Base-by-base conservation (phyloP, 2,329 filamentous ascomycete genomes). In the Cladophialophora bantiana region DNA sequence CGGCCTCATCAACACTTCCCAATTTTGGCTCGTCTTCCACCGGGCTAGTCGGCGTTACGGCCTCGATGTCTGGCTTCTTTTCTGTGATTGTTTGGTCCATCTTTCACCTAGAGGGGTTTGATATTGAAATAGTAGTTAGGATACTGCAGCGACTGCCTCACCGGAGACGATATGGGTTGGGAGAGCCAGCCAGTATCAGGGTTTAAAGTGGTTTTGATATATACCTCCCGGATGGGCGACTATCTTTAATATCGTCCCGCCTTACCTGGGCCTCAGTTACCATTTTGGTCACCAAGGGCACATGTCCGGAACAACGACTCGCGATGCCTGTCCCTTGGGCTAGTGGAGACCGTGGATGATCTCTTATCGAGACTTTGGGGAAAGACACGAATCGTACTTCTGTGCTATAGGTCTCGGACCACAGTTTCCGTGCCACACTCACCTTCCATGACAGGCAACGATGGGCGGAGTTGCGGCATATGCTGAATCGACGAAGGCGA, bases 1-100 rank as follows among this genome's bases (percentile, higher is more conserved):
- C 82, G 31, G 52, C 36, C 52, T 68, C 53, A 20, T 68, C 64
- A 26, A 45, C 54, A 12, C 57, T 50, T 34, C 38, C 31, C 9
- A 4, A 10, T 31, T 54, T 34, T 7, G 56, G 40, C 12, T 54
- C 35, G 7, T 12, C 26, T 26, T 53, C 57, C 45, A 18, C 48
- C 9, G 59, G 50, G 38, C 18, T 36, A 7, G 58, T 40, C 38
- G 45, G 15, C 5, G 45, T 45, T 20, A 18, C 35, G 54, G 61
- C 26, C 40, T 59, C 45, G 42, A 60, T 36, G n/a, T 65, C 55
- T 10, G 36, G 36, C 55, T 32, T 38, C 54, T 64, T 64, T 38
- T 57, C 61, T 26, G 38, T 34, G 18, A 59, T 35, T 20, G 36
- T 18, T 10, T 4, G 12, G 15, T 34, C 53, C 53, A 56, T 56